These are phyloP conservation scores for Phaeophleospora eucalypticola DNA, from an alignment of 2,329 filamentous ascomycete species.

Conservation along the genomic window DNA sequence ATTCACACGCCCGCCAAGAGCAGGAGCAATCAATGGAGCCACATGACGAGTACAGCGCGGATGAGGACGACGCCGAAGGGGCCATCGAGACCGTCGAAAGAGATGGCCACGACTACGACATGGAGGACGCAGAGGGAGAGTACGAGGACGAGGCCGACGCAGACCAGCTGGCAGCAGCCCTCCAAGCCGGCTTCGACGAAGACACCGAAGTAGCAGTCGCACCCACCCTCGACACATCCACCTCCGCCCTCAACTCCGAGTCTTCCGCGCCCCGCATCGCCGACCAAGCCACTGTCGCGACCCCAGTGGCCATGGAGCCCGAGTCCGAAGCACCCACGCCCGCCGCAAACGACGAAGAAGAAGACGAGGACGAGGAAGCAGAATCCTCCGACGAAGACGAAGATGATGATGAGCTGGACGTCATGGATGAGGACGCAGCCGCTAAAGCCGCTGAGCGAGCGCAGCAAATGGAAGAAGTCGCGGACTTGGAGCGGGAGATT, in stretches of 20 bases:
- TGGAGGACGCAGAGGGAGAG: slow-evolving; percentile 22
- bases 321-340: slow-evolving; percentile 17
- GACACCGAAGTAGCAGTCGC: too few species aligned
- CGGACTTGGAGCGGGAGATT: slow-evolving; percentile 51
- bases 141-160: slow-evolving; percentile 30
- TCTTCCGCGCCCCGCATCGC: slow-evolving; percentile 27
- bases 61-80: slow-evolving; percentile 43
- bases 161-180: slow-evolving; percentile 29
- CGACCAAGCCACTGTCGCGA: slow-evolving; percentile 26
- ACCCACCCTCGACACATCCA: too few species aligned
- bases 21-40: slow-evolving; percentile 33
- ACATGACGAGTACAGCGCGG: slow-evolving; percentile 28
- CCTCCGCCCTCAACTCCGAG: slow-evolving; percentile 24
- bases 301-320: slow-evolving; percentile 20
- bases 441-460: slow-evolving; percentile 46
- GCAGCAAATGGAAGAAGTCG: slow-evolving; percentile 51
- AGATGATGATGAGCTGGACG: slow-evolving; percentile 39
- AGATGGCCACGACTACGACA: slow-evolving; percentile 36
- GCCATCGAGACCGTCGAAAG: slow-evolving; percentile 31
- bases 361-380: slow-evolving; percentile 34
- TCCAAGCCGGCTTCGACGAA: slow-evolving; percentile 38
- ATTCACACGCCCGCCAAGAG: slow-evolving; percentile 1
- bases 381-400: slow-evolving; percentile 46
- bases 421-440: slow-evolving; percentile 51
- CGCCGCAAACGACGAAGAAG: slow-evolving; percentile 20